These are phyloP conservation scores for Pichia sp. DNA, from an alignment of 1,139 yeast genomes.

Conservation along the genomic window DNA sequence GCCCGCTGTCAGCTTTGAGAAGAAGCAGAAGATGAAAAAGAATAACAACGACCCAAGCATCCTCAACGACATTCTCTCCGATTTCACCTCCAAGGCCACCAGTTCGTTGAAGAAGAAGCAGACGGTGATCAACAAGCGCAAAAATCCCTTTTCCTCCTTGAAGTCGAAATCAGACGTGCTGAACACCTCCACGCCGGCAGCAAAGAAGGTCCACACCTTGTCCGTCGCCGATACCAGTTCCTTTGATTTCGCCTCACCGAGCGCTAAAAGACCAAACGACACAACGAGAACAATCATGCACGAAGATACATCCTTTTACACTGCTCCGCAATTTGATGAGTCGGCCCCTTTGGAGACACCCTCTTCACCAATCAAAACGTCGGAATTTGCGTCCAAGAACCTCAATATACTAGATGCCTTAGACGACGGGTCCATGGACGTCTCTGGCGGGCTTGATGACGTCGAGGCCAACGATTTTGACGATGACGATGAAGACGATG, in stretches of 20 bases:
- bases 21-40: slow-evolving; percentile 23
- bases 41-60: slow-evolving; percentile 29
- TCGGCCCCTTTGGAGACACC: slow-evolving; percentile 22
- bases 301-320: slow-evolving; percentile 21
- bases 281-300: slow-evolving; percentile 7
- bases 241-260: slow-evolving; percentile 15
- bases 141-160: slow-evolving; percentile 29
- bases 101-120: slow-evolving; percentile 20
- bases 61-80: slow-evolving; percentile 46
- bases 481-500: slow-evolving; percentile 24
- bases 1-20: slow-evolving; percentile 17
- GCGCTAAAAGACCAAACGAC: neutral
- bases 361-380: slow-evolving; percentile 28
- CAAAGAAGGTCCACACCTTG: slow-evolving; percentile 14
- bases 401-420: slow-evolving; percentile 16
- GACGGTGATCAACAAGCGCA: slow-evolving; percentile 19
- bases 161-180: slow-evolving; percentile 11
- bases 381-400: slow-evolving; percentile 1
- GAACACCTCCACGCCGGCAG: slow-evolving; percentile 14
- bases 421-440: slow-evolving; percentile 15
- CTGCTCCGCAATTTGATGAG: slow-evolving; percentile 22
- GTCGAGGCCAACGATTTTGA: slow-evolving; percentile 24
- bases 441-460: slow-evolving; percentile 4
- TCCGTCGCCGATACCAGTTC: slow-evolving; percentile 18
- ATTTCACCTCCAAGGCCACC: slow-evolving; percentile 34